These are phyloP conservation scores for Polysphondylium violaceum DNA, from an alignment of 78 protist genomes.

Conservation along the genomic window DNA sequence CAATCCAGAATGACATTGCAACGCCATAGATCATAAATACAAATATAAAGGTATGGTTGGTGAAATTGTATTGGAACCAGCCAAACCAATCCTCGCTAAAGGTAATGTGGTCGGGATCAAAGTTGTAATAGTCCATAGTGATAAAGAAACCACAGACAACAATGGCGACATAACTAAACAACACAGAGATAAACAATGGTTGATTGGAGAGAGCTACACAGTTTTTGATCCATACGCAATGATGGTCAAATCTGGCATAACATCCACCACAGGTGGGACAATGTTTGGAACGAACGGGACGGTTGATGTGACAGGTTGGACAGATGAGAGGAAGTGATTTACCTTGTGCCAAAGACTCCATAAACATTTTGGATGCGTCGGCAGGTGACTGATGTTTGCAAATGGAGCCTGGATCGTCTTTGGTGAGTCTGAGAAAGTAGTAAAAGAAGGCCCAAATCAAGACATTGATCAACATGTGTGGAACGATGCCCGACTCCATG, in stretches of 20 bases:
- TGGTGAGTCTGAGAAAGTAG: constrained; percentile 10
- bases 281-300: constrained; percentile 85
- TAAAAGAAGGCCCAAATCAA: constrained; percentile 28
- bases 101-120: background rate
- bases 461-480: constrained; percentile 1
- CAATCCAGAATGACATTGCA: constrained; percentile 34
- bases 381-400: background rate
- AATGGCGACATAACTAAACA: constrained; percentile 2
- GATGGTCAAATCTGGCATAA: constrained; percentile 84
- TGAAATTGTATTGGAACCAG: constrained; percentile 2
- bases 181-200: constrained; percentile 11
- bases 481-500: background rate
- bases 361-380: constrained; percentile 9
- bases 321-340: constrained; percentile 32
- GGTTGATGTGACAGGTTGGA: constrained; percentile 53
- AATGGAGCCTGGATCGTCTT: constrained; percentile 21
- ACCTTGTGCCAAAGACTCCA: background rate
- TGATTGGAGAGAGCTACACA: constrained; percentile 77
- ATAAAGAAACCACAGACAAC: constrained; percentile 30
- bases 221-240: constrained; percentile 86
- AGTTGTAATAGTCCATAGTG: background rate
- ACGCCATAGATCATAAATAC: constrained; percentile 37
- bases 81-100: background rate
- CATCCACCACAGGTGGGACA: constrained; percentile 78
- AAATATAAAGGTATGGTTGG: constrained; percentile 5